Conservation (phyloP, 2,329 filamentous ascomycete genomes). For the Paecilomyces sp. region DNA sequence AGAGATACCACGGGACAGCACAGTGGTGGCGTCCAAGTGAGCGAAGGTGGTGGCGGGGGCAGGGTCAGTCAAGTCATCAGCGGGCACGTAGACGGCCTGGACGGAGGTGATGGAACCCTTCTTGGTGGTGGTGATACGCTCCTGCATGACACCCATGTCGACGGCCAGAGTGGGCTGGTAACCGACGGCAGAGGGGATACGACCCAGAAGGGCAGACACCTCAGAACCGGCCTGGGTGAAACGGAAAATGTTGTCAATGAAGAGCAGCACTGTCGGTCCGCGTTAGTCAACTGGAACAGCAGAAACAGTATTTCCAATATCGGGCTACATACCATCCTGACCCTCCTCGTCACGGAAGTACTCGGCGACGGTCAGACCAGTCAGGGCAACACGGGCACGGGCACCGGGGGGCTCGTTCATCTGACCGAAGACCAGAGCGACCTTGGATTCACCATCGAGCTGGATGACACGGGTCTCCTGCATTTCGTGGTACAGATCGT, state of each 20-base stretch:
- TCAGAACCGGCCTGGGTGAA: constrained; percentile 99
- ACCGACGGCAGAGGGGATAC: constrained; percentile 99
- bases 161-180: constrained; percentile 98
- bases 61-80: constrained; percentile 99
- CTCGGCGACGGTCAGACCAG: constrained; percentile 63
- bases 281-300: constrained; percentile 8
- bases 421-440: constrained; percentile 98
- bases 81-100: constrained; percentile 99
- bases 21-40: constrained; percentile 99
- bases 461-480: constrained; percentile 99
- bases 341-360: constrained; percentile 76
- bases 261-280: constrained; percentile 67
- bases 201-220: constrained; percentile 97
- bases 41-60: constrained; percentile 99
- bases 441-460: constrained; percentile 98
- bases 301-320: neutral
- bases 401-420: constrained; percentile 99
- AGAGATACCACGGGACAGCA: constrained; percentile 99
- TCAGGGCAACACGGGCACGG: constrained; percentile 98
- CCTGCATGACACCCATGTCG: constrained; percentile 99
- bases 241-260: constrained; percentile 99
- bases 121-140: constrained; percentile 98
- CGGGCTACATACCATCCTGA: constrained; percentile 64
- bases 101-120: constrained; percentile 99
- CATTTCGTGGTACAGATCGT: constrained; percentile 99